phyloP scores from a whole-genome alignment of 495 filamentous ascomycete genomes.

The Aspergillus asperescens region DNA sequence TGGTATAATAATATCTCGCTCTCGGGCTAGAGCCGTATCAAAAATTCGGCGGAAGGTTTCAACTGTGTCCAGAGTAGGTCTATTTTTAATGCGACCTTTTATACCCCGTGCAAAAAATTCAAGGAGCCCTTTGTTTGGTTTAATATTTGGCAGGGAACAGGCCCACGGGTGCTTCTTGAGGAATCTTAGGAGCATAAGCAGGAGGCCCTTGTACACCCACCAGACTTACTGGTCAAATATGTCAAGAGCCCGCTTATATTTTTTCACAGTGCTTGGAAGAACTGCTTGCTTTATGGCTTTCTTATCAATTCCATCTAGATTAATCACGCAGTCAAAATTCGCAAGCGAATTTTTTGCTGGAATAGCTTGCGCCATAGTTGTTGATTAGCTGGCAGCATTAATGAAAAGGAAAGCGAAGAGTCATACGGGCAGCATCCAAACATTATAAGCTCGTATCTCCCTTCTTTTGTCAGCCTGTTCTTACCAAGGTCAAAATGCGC shows the following conservation, averaged over 20 bases:
- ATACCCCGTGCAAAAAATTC: not conserved
- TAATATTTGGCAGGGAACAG: not conserved
- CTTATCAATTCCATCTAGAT: not conserved
- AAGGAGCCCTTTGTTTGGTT: not conserved
- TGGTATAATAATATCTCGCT: not conserved
- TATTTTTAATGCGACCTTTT: not conserved
- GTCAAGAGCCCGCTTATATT: not conserved
- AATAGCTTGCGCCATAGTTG: too few species aligned
- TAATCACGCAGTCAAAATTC: not conserved
- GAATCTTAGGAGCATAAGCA: too few species aligned
- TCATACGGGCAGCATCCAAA: not conserved
- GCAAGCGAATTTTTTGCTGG: too few species aligned
- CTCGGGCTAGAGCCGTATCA: not conserved
- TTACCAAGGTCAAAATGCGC: not conserved
- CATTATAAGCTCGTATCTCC: too few species aligned
- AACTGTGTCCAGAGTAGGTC: not conserved
- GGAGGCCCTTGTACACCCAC: too few species aligned
- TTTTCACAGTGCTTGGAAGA: not conserved
- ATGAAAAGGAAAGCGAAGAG: not conserved
- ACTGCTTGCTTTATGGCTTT: not conserved
- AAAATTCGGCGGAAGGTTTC: not conserved
- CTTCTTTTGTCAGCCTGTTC: too few species aligned
- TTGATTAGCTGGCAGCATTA: too few species aligned
- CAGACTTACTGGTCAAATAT: not conserved
- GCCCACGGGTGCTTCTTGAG: not conserved